phyloP scores from a whole-genome alignment of 768 basidiomycete genomes.

The Coprinopsis marcescibilis region DNA sequence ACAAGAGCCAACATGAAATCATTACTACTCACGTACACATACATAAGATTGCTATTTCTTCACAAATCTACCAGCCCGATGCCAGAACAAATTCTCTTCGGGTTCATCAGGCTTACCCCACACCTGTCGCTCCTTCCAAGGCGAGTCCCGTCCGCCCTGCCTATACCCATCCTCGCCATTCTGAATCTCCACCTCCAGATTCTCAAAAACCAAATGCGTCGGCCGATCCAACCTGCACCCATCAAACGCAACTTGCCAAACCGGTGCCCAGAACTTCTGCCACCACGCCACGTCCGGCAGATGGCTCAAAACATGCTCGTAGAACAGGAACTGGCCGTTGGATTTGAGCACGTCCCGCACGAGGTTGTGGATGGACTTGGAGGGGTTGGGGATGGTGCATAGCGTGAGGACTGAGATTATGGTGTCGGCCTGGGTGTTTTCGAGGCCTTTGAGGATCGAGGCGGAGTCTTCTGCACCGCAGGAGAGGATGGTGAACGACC shows the following conservation, averaged over 20 bases:
- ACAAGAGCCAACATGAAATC: too few species aligned
- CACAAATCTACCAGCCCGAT: slow-evolving; percentile 50
- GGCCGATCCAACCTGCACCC: slow-evolving; percentile 63
- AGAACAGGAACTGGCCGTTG: slow-evolving; percentile 60
- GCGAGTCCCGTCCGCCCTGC: slow-evolving; percentile 26
- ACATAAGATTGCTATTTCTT: too few species aligned
- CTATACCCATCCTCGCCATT: too few species aligned
- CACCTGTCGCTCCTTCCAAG: slow-evolving; percentile 43
- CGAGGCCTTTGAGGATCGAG: slow-evolving; percentile 35
- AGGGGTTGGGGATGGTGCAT: slow-evolving; percentile 57
- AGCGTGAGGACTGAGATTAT: slow-evolving; percentile 61
- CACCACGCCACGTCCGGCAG: slow-evolving; percentile 55
- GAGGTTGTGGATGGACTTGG: slow-evolving; percentile 40
- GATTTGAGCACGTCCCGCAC: slow-evolving; percentile 50
- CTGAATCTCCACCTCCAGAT: slow-evolving; percentile 25
- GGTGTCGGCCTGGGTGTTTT: slow-evolving; percentile 43
- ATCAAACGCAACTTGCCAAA: slow-evolving; percentile 56
- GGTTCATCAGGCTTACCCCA: slow-evolving; percentile 48
- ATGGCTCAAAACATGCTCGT: slow-evolving; percentile 64
- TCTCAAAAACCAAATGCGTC: slow-evolving; percentile 42
- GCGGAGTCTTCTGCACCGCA: slow-evolving; percentile 59
- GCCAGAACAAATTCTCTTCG: slow-evolving; percentile 56
- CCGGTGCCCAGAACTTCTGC: slow-evolving; percentile 68
- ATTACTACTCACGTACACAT: too few species aligned
- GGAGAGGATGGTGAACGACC: slow-evolving; percentile 50